Conservation (phyloP, 2,329 filamentous ascomycete species). For the Chrysoporthe austroafricana region DNA sequence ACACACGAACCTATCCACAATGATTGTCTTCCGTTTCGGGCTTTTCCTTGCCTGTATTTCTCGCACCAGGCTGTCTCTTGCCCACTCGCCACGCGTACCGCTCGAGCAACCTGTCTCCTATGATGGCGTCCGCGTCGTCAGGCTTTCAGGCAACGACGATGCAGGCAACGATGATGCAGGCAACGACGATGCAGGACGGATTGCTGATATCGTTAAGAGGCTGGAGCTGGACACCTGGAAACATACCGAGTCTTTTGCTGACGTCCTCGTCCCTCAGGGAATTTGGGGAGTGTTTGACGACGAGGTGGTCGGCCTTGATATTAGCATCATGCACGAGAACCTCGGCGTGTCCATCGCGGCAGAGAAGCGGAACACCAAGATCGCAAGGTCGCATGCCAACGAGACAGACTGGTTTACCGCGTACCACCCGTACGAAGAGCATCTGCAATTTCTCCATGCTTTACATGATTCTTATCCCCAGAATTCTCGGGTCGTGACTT, state of each 20-base stretch:
- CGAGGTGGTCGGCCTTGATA: constrained; percentile 38
- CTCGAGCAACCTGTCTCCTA: constrained; percentile 39
- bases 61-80: background rate
- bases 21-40: background rate
- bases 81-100: background rate
- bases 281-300: constrained; percentile 40
- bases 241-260: constrained; percentile 41
- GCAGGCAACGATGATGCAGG: no score
- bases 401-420: constrained; percentile 52
- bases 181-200: constrained; percentile 37
- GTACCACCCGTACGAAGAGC: constrained; percentile 57
- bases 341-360: constrained; percentile 43
- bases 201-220: constrained; percentile 41
- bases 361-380: constrained; percentile 33
- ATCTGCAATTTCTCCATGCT: constrained; percentile 51
- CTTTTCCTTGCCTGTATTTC: background rate
- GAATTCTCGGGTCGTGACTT: constrained; percentile 53
- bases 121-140: constrained; percentile 50
- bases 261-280: constrained; percentile 45
- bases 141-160: constrained; percentile 43
- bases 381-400: constrained; percentile 21
- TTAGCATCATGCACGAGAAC: constrained; percentile 44
- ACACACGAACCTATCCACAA: background rate
- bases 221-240: constrained; percentile 45
- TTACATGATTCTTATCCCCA: constrained; percentile 47